Conservation (phyloP, 1,284 basidiomycete species). For the Vanrija pseudolonga region DNA sequence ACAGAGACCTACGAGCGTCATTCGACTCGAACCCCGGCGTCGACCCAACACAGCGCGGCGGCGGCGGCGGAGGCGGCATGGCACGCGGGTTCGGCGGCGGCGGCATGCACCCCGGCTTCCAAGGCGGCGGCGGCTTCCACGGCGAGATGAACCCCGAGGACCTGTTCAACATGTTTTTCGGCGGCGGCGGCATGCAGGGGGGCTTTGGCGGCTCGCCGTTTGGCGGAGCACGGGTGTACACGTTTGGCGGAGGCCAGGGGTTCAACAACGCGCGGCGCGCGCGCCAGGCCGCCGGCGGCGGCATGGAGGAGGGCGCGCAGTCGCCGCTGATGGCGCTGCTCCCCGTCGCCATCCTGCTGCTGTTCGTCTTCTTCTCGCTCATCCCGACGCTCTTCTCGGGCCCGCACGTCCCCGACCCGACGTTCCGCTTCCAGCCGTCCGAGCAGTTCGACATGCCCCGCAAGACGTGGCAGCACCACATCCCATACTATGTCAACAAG, state of each 20-base stretch:
- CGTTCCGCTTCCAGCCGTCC: conserved; percentile 64
- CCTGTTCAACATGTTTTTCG: conserved; percentile 99
- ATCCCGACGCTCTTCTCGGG: conserved; percentile 69
- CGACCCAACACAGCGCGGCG: conserved; percentile 82
- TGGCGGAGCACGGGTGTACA: conserved; percentile 51
- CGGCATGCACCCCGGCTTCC: conserved; percentile 50
- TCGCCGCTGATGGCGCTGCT: conserved; percentile 76
- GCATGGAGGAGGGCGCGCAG: conserved; percentile 52
- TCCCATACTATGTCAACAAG: conserved; percentile 83
- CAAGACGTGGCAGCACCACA: conserved; percentile 62
- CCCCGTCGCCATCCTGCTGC: conserved; percentile 77
- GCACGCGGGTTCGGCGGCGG: conserved; percentile 46
- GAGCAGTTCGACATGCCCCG: conserved; percentile 61
- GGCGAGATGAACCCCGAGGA: conserved; percentile 92
- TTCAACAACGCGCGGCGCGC: conserved; percentile 6
- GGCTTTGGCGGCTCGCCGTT: conserved; percentile 56
- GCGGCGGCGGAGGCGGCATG: conserved; percentile 57
- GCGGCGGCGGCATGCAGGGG: conserved; percentile 59
- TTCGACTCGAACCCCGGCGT: conserved; percentile 81
- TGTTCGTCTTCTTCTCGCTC: conserved; percentile 78
- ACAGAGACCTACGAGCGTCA: conserved; percentile 83
- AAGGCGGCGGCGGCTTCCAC: conserved; percentile 58
- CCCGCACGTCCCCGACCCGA: conserved; percentile 68
- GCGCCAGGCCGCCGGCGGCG: conserved; percentile 21
- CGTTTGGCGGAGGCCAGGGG: conserved; percentile 53